A percentile compares a stretch with the other conserved stretches of the same genome.
Conservation (phyloP, 2,329 filamentous ascomycete genomes). For the Apiospora sp. region DNA sequence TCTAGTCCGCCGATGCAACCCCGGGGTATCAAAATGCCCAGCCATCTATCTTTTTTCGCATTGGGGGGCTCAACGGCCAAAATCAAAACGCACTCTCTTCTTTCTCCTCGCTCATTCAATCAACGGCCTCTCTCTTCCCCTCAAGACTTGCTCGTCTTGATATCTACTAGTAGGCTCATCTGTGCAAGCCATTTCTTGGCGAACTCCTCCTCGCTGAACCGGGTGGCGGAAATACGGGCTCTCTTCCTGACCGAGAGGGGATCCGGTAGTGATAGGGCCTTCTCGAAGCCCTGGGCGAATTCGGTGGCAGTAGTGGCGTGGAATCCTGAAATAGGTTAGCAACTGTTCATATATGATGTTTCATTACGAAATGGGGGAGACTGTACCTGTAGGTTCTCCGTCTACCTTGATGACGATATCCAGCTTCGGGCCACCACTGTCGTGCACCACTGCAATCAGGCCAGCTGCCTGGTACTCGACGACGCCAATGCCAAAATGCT, state of each 20-base stretch:
- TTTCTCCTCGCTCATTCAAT: not conserved
- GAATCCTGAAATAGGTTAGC: slow-evolving; percentile 66
- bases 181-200: slow-evolving; percentile 78
- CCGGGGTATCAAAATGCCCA: slow-evolving; percentile 22
- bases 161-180: slow-evolving; percentile 72
- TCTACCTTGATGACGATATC: slow-evolving; percentile 90
- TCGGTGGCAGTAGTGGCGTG: slow-evolving; percentile 81
- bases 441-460: slow-evolving; percentile 89
- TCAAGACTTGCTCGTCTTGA: slow-evolving; percentile 20
- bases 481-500: slow-evolving; percentile 98
- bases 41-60: slow-evolving; percentile 16
- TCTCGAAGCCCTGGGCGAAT: slow-evolving; percentile 82
- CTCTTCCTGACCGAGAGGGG: slow-evolving; percentile 77
- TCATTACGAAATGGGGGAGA: not conserved
- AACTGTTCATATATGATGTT: not conserved
- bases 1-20: slow-evolving; percentile 18
- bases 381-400: slow-evolving; percentile 76
- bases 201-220: slow-evolving; percentile 92
- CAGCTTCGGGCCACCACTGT: slow-evolving; percentile 90
- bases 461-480: slow-evolving; percentile 98
- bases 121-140: not conserved
- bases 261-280: slow-evolving; percentile 76
- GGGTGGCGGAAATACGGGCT: slow-evolving; percentile 78
- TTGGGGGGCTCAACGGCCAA: slow-evolving; percentile 8
- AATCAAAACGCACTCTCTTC: not conserved